A percentile compares a stretch with the other conserved stretches of the same genome.
Conservation (phyloP, 176 grass and related monocot genomes). For the Calamus simplicifolius region DNA sequence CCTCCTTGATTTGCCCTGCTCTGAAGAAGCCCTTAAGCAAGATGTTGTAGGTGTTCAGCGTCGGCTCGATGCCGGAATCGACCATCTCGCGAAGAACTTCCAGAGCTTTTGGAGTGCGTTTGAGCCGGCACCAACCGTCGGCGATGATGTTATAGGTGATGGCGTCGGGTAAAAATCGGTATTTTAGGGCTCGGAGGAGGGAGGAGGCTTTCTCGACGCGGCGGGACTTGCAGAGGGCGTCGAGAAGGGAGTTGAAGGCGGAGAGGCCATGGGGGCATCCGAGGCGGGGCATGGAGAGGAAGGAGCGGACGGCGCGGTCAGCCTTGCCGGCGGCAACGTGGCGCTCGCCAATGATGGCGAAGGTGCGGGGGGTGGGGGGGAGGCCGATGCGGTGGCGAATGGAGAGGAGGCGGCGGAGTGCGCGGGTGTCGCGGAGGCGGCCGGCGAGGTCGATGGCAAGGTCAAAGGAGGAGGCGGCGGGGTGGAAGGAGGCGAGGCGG, state of each 20-base stretch:
- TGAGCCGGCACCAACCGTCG: constrained; percentile 79
- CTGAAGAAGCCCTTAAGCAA: constrained; percentile 87
- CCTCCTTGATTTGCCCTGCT: constrained; percentile 53
- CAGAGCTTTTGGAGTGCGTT: constrained; percentile 73
- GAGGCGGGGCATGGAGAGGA: constrained; percentile 68
- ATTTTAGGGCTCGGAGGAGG: constrained; percentile 47
- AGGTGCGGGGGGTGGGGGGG: constrained; percentile 60
- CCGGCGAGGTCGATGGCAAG: constrained; percentile 74
- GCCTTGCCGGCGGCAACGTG: constrained; percentile 50
- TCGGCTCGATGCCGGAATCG: constrained; percentile 65
- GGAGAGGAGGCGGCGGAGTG: constrained; percentile 46
- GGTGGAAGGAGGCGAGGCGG: constrained; percentile 39
- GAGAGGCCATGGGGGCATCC: constrained; percentile 39
- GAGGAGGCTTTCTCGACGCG: constrained; percentile 68
- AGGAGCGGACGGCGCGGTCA: constrained; percentile 68
- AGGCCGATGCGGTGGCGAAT: constrained; percentile 46
- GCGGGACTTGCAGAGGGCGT: constrained; percentile 59
- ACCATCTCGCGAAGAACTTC: constrained; percentile 71
- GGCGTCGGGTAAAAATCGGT: constrained; percentile 51
- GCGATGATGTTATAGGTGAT: constrained; percentile 80
- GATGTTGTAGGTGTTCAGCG: constrained; percentile 78
- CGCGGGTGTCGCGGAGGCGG: constrained; percentile 38
- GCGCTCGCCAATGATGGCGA: constrained; percentile 67
- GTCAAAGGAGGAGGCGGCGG: constrained; percentile 51
- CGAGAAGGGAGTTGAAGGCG: constrained; percentile 77